Conservation (phyloP, 768 basidiomycete species). For the Amylocystis lapponica region DNA sequence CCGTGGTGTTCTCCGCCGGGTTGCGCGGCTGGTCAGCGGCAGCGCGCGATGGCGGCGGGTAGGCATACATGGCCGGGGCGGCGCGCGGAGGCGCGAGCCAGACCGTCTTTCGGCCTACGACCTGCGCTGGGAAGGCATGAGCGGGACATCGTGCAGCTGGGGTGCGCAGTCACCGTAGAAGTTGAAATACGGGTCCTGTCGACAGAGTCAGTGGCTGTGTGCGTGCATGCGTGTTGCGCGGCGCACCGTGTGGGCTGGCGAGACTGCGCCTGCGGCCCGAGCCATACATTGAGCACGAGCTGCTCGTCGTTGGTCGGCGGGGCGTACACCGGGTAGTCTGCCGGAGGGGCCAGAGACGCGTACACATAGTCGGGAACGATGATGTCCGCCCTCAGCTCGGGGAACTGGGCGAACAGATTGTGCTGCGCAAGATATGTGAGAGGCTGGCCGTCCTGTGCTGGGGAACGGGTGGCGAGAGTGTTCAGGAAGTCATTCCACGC, state of each 20-base stretch:
- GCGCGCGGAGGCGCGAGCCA: slow-evolving; percentile 81
- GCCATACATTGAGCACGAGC: slow-evolving; percentile 72
- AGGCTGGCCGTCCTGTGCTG: slow-evolving; percentile 26
- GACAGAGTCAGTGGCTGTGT: slow-evolving; percentile 4
- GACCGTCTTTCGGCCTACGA: slow-evolving; percentile 83
- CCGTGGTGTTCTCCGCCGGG: slow-evolving; percentile 33
- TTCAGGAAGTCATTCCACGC: slow-evolving; percentile 71
- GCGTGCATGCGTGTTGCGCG: background rate
- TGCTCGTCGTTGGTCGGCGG: slow-evolving; percentile 64
- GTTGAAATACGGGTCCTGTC: slow-evolving; percentile 91
- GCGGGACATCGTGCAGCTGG: background rate
- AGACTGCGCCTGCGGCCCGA: slow-evolving; percentile 77
- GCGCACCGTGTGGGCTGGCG: slow-evolving; percentile 86
- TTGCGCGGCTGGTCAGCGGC: slow-evolving; percentile 22
- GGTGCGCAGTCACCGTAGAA: slow-evolving; percentile 58
- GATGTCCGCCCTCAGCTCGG: slow-evolving; percentile 68
- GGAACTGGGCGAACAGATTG: slow-evolving; percentile 80
- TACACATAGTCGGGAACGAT: slow-evolving; percentile 88
- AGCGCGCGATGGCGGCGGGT: slow-evolving; percentile 17
- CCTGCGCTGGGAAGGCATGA: slow-evolving; percentile 55
- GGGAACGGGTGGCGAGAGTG: slow-evolving; percentile 28
- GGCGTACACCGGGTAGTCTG: slow-evolving; percentile 43
- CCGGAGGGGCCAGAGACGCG: slow-evolving; percentile 42
- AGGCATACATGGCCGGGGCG: slow-evolving; percentile 56
- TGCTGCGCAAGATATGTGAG: slow-evolving; percentile 85